Evolutionary conservation across 164 flowering plant species (phyloP).

Genomic region (Magnolia officinalis): DNA sequence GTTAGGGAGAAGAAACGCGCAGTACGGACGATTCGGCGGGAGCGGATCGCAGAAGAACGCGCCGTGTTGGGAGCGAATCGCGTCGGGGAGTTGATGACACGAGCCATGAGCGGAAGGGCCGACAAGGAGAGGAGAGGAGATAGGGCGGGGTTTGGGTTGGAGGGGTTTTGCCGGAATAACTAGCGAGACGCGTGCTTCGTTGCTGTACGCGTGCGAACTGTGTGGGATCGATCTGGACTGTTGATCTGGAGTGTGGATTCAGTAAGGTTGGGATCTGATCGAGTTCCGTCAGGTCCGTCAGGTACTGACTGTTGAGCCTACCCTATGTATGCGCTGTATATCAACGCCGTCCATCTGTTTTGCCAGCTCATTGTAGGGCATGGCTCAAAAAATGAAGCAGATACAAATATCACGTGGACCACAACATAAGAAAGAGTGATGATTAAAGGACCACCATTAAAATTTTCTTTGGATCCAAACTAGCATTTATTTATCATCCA

Average conservation of each 20-base stretch:
- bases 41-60: conserved; percentile 15
- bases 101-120: conserved; percentile 23
- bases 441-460: too few species aligned
- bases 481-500: too few species aligned
- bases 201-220: neutral
- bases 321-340: too few species aligned
- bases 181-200: neutral
- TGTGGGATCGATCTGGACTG: neutral
- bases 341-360: too few species aligned
- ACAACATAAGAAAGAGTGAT: too few species aligned
- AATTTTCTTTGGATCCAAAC: too few species aligned
- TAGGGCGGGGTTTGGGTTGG: neutral
- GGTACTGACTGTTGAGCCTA: too few species aligned
- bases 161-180: neutral
- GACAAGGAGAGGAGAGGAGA: neutral
- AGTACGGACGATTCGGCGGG: conserved; percentile 7
- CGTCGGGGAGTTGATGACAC: conserved; percentile 20
- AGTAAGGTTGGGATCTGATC: too few species aligned
- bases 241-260: neutral
- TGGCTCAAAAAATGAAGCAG: too few species aligned
- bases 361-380: too few species aligned
- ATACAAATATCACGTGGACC: too few species aligned
- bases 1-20: neutral
- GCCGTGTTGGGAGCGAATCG: conserved; percentile 26
- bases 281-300: too few species aligned